These are phyloP conservation scores for Penicillium bovifimosum DNA, from an alignment of 495 filamentous ascomycete species.

Conservation along the genomic window DNA sequence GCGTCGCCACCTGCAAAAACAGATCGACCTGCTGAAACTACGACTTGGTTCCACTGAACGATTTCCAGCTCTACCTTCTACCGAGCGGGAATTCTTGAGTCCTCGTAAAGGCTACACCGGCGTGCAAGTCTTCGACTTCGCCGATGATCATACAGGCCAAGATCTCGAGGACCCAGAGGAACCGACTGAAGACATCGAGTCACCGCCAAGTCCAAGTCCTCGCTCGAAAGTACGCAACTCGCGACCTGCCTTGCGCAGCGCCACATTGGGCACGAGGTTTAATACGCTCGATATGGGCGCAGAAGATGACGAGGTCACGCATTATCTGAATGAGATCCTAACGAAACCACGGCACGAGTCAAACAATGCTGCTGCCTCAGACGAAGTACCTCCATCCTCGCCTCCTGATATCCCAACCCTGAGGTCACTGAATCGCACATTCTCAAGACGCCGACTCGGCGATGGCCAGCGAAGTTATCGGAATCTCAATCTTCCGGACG, in stretches of 20 bases:
- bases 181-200: conserved; percentile 33
- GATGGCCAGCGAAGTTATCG: conserved; percentile 27
- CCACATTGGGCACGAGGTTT: conserved; percentile 24
- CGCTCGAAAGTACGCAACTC: conserved; percentile 31
- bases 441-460: conserved; percentile 15
- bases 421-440: conserved; percentile 21
- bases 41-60: conserved; percentile 27
- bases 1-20: conserved; percentile 31
- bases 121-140: conserved; percentile 22
- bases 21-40: conserved; percentile 30
- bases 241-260: conserved; percentile 15
- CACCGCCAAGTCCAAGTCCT: conserved; percentile 39
- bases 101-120: conserved; percentile 32
- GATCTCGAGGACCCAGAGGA: conserved; percentile 26
- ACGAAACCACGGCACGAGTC: conserved; percentile 14
- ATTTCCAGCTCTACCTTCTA: conserved; percentile 20
- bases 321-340: conserved; percentile 29
- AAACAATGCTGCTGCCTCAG: conserved; percentile 8
- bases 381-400: conserved; percentile 28
- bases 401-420: conserved; percentile 27
- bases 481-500: conserved; percentile 18
- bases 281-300: conserved; percentile 23
- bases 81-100: conserved; percentile 25
- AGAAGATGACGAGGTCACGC: conserved; percentile 29
- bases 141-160: conserved; percentile 22